These are phyloP conservation scores for Pisolithus marmoratus DNA, from an alignment of 768 basidiomycete species.

Conservation along the genomic window DNA sequence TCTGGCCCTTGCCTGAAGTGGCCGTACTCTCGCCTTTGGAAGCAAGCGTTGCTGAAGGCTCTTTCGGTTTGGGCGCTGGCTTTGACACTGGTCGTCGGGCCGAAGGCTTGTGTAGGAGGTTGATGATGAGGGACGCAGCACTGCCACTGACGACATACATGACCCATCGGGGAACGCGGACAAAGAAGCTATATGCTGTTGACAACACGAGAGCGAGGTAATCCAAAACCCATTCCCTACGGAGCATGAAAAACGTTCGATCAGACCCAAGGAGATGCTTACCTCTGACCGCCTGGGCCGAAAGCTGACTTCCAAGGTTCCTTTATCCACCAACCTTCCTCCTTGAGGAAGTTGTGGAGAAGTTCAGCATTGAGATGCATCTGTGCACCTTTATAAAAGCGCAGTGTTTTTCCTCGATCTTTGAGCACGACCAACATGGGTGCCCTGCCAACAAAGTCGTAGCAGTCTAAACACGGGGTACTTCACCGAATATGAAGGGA, in stretches of 20 bases:
- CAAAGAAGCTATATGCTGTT: slow-evolving; percentile 45
- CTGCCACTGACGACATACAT: slow-evolving; percentile 62
- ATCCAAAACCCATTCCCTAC: slow-evolving; percentile 65
- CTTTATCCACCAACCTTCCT: slow-evolving; percentile 57
- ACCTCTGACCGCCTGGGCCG: slow-evolving; percentile 76
- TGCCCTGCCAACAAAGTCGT: slow-evolving; percentile 41
- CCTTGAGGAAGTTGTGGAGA: slow-evolving; percentile 60
- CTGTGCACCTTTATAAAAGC: slow-evolving; percentile 68
- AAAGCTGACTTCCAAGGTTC: slow-evolving; percentile 65
- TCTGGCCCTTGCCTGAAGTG: slow-evolving; percentile 11
- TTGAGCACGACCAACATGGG: slow-evolving; percentile 68
- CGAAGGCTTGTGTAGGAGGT: slow-evolving; percentile 48
- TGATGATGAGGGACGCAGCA: slow-evolving; percentile 61
- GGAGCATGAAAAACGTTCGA: slow-evolving; percentile 5
- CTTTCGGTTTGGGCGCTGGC: not conserved
- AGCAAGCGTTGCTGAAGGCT: not conserved
- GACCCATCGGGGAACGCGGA: slow-evolving; percentile 65
- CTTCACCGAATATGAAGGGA: not conserved
- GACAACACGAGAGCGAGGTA: slow-evolving; percentile 46
- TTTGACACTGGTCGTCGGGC: slow-evolving; percentile 5
- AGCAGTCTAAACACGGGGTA: not conserved
- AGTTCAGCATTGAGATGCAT: slow-evolving; percentile 55
- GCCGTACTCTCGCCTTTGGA: slow-evolving; percentile 10
- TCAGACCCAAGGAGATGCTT: slow-evolving; percentile 9
- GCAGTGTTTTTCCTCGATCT: slow-evolving; percentile 70